Percentiles rank a stretch among this genome's conserved stretches.
Conservation (phyloP, 257 asterid genomes). For the Solanum bulbocastanum region DNA sequence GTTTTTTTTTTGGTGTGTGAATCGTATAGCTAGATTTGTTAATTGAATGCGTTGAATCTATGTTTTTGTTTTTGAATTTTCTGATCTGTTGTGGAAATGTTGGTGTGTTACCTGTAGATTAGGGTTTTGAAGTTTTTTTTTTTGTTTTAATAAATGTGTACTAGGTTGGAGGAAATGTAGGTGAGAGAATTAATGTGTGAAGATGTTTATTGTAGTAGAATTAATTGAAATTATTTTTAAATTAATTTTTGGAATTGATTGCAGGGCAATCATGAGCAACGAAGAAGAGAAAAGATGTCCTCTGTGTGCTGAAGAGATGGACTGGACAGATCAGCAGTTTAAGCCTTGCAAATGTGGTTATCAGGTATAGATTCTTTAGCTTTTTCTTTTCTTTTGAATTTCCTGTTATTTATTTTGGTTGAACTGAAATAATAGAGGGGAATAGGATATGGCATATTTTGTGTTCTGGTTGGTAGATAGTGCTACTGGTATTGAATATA, state of each 20-base stretch:
- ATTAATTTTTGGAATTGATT: background rate
- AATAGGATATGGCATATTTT: background rate
- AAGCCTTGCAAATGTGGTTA: conserved; percentile 91
- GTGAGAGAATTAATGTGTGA: background rate
- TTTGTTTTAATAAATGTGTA: background rate
- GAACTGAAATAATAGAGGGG: background rate
- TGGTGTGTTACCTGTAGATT: background rate
- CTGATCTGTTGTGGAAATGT: background rate
- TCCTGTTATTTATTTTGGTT: background rate
- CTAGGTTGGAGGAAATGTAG: background rate
- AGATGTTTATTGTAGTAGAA: background rate
- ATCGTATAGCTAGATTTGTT: background rate
- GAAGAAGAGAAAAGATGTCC: conserved; percentile 98
- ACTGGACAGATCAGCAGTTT: conserved; percentile 97
- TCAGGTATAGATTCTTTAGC: conserved; percentile 38
- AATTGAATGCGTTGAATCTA: background rate
- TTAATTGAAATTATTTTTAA: background rate
- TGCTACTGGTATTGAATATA: background rate
- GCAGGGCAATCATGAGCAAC: conserved; percentile 61
- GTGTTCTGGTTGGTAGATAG: background rate
- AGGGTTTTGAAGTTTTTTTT: background rate
- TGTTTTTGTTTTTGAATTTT: background rate
- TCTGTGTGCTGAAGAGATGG: conserved; percentile 98
- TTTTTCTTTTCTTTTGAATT: background rate
- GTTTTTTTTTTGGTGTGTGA: background rate